phyloP scores from a whole-genome alignment of 1,284 basidiomycete species.

The Trametes pubescens region DNA sequence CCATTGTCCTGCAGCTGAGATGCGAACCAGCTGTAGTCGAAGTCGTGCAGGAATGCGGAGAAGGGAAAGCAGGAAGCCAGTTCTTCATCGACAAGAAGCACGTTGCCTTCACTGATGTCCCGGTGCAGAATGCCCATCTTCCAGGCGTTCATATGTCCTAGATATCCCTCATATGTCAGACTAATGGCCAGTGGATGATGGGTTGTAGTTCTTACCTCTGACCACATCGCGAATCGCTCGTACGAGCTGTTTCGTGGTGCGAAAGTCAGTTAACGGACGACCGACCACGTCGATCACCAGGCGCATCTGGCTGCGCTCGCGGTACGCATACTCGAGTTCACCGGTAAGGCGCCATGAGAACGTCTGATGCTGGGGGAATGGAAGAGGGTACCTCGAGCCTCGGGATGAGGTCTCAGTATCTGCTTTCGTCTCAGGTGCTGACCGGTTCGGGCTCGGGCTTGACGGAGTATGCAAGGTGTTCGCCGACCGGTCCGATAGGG shows the following conservation, averaged over 20 bases:
- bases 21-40: constrained; percentile 24
- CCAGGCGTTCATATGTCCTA: constrained; percentile 14
- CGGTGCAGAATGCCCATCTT: constrained; percentile 24
- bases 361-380: constrained; percentile 18
- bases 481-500: no score
- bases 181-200: no score
- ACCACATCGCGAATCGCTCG: constrained; percentile 23
- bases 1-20: no score
- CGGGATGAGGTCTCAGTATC: background rate
- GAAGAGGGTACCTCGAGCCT: background rate
- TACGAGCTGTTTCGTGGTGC: constrained; percentile 17
- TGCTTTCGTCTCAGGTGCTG: no score
- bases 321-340: background rate
- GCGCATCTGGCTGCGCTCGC: constrained; percentile 27
- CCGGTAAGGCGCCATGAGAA: constrained; percentile 7
- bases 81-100: constrained; percentile 18
- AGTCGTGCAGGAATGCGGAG: constrained; percentile 26
- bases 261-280: constrained; percentile 10
- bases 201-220: no score
- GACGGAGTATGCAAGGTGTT: no score
- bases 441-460: no score
- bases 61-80: background rate
- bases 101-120: constrained; percentile 30
- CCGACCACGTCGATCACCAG: constrained; percentile 22
- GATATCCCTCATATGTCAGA: background rate